Evolutionary conservation across 352 stramenopile genomes (phyloP), one percentile per base, ranked within the genome.

Genomic region (Pythium apleroticum): DNA sequence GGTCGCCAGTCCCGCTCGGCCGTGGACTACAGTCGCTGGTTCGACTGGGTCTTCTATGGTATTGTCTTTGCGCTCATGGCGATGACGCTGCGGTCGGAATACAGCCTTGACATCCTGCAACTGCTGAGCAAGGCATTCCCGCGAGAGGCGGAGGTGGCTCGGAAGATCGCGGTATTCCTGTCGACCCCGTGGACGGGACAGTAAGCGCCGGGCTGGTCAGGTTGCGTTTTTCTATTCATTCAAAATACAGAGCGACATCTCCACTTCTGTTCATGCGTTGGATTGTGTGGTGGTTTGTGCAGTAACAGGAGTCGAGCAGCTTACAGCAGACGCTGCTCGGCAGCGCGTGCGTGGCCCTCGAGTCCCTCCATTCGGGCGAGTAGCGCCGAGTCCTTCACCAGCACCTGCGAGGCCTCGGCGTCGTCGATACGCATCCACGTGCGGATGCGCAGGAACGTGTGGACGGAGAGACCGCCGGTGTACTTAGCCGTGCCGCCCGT

Each of bases 361-460:
- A 95, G 77, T 19, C 86, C 86, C 73, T 95, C 86, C 77, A 95
- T 92, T 28, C 97, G 84, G 49, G 97, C 97, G 66, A 99, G 90
- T 57, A 92, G 75, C 15, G 98, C 91, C 45, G 90, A 96, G 79
- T 99, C 97, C 62, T 97, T 71, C 10, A 99, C 93, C 59, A 98
- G 90, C 30, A 82, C 52, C 71, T 95, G 86, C 31, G 88, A 91
- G 31, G 66, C 79, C 57, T 84, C 41, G 15, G 82, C 80, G 49
- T 98, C 82, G 71, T 99, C 95, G 54, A 99, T 98, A 65, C 96
- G 88, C 96, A 99, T 98, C 95, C 96, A 99, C 46, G 97, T 99
- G 52, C 96, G 85, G 53, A 99, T 98, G 48, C 97, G 85, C 57
- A 99, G 82, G 81, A 99, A 99, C 60, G 97, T 99, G 76, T 99